Conservation (phyloP, 148 eudicot genomes). For the Agrostemma githago region DNA sequence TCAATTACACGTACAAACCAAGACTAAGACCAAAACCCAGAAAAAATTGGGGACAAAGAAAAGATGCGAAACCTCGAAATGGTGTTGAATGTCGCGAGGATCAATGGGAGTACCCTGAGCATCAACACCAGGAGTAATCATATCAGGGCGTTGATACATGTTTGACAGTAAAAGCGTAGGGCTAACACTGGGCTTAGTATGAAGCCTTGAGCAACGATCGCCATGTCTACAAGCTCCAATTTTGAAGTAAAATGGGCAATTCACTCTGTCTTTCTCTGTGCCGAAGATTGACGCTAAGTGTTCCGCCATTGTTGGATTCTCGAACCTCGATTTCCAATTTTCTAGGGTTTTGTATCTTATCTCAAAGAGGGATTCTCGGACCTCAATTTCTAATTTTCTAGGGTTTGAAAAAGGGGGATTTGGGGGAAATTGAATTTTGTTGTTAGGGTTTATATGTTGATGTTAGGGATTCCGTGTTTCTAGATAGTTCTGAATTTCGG, state of each 20-base stretch:
- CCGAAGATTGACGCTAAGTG: constrained; percentile 67
- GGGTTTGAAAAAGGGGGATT: not conserved
- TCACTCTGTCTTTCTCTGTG: constrained; percentile 66
- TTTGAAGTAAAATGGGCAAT: constrained; percentile 74
- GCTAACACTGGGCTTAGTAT: constrained; percentile 65
- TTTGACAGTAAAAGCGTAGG: constrained; percentile 59
- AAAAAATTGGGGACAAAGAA: not conserved
- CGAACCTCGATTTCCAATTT: not conserved
- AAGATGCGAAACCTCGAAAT: constrained; percentile 43
- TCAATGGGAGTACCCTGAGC: constrained; percentile 60
- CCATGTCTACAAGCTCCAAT: constrained; percentile 77
- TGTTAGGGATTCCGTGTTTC: not conserved
- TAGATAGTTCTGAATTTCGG: not conserved
- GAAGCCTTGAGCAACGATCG: constrained; percentile 61
- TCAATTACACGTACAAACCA: too few species aligned
- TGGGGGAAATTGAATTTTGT: not conserved
- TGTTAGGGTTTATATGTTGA: not conserved
- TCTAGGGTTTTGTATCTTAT: constrained; percentile 6
- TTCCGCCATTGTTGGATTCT: constrained; percentile 47
- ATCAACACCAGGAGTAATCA: constrained; percentile 74
- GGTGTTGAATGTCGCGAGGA: constrained; percentile 58
- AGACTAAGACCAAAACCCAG: not conserved
- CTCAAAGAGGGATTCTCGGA: not conserved
- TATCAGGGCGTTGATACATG: constrained; percentile 71
- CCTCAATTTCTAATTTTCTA: not conserved